Conservation (phyloP, 306 rosid species). For the Glycine soja region DNA sequence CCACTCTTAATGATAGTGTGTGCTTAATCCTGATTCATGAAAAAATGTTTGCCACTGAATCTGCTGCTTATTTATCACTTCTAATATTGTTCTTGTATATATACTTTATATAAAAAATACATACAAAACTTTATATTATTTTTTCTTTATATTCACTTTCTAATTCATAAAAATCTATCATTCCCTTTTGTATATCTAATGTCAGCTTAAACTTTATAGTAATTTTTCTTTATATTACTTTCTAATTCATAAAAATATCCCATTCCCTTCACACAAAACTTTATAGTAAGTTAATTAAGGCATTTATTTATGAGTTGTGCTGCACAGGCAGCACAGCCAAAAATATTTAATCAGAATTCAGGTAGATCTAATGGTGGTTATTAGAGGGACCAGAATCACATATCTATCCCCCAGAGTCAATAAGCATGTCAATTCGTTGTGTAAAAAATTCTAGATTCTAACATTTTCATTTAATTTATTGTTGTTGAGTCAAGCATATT, state of each 20-base stretch:
- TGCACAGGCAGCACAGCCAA: neutral
- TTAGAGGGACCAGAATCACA: constrained; percentile 2
- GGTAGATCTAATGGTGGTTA: constrained; percentile 7
- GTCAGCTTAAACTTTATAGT: neutral
- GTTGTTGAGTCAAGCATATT: constrained; percentile 20
- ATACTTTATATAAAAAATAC: constrained; percentile 28
- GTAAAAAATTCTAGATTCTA: neutral
- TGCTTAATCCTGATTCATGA: neutral
- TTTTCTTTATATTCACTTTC: constrained; percentile 26
- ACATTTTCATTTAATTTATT: constrained; percentile 11
- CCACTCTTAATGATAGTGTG: neutral
- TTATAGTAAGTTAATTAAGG: neutral
- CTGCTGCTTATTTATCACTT: constrained; percentile 10
- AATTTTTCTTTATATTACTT: constrained; percentile 23
- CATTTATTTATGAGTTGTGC: neutral
- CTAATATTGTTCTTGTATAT: neutral
- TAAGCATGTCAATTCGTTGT: neutral
- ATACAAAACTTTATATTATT: neutral
- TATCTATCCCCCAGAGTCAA: constrained; percentile 3
- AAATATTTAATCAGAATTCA: neutral
- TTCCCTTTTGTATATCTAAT: neutral
- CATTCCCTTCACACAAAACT: neutral
- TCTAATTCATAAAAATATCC: neutral
- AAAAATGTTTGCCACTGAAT: constrained; percentile 19
- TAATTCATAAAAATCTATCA: neutral